A percentile compares a stretch with the other conserved stretches of the same genome.
phyloP scores from a whole-genome alignment of 441 rosid species.

The Aleurites moluccanus region DNA sequence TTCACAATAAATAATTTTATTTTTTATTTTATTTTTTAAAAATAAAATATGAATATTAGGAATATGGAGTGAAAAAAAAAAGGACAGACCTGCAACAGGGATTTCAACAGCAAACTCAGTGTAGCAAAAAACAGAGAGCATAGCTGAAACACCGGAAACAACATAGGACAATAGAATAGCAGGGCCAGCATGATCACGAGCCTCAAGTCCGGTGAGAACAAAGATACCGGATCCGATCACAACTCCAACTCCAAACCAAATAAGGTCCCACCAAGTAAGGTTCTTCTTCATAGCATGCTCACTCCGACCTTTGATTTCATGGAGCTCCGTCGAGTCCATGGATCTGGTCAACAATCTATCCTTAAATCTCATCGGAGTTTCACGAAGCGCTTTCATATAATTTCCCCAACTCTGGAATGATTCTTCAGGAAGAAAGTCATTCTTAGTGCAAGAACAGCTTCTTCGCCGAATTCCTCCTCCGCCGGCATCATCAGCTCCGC shows the following conservation, averaged over 20 bases:
- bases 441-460: slow-evolving; percentile 61
- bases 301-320: slow-evolving; percentile 65
- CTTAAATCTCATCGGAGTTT: slow-evolving; percentile 54
- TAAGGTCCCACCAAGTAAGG: slow-evolving; percentile 86
- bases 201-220: slow-evolving; percentile 74
- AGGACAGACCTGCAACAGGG: slow-evolving; percentile 67
- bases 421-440: slow-evolving; percentile 79
- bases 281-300: slow-evolving; percentile 76
- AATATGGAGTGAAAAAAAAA: neutral
- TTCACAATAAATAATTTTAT: too few relatives aligned
- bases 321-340: slow-evolving; percentile 60
- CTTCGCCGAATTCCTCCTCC: slow-evolving; percentile 45
- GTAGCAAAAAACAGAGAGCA: slow-evolving; percentile 94
- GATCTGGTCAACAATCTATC: slow-evolving; percentile 68
- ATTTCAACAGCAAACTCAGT: slow-evolving; percentile 91
- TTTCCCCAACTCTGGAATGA: slow-evolving; percentile 64
- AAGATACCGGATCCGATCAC: slow-evolving; percentile 85
- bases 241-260: slow-evolving; percentile 89
- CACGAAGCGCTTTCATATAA: slow-evolving; percentile 51
- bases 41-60: too few relatives aligned
- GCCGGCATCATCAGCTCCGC: slow-evolving; percentile 19
- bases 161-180: slow-evolving; percentile 72
- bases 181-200: slow-evolving; percentile 54
- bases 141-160: slow-evolving; percentile 75
- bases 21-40: too few relatives aligned